Evolutionary conservation across 2,329 filamentous ascomycete genomes (phyloP), one percentile per base, ranked within the genome.

Genomic region (Didymella keratinophila): DNA sequence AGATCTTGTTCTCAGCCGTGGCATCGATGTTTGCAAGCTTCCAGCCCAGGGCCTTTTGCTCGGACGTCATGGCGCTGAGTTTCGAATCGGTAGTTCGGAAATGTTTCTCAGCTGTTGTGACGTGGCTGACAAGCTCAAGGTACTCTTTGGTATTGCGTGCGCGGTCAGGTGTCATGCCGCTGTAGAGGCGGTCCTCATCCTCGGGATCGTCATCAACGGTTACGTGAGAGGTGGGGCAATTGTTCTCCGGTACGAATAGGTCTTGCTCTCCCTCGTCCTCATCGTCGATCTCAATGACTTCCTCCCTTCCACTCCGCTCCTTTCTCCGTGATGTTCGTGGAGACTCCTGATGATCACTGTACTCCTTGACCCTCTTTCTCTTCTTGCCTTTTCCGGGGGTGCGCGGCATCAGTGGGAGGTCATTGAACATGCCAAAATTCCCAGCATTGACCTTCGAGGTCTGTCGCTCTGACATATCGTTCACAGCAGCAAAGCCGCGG

Each of bases 391-490:
- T 42, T 4, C 34, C 37, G n/a, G 37, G 48, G 8, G 27, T 51
- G 36, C 27, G 36, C 36, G 25, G 27, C n/a, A 39, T 43, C 11
- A 42, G 18, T 4, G 27, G 42, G 0, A n/a, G 48, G 27, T 9
- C 2, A 8, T 51, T 51, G 27, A 42, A 51, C 37, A 51, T 51
- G 27, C 48, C 48, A 12, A 42, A 51, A 1, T 9, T 32, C 3
- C 37, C 48, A 25, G 34, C 39, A 4, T 43, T 43, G 25, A 51
- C 8, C 25, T 51, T 42, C 5, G 6, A 7, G 1, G 44, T 46
- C 28, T 46, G 44, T 28, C 48, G 21, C 11, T 41, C 48, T 3
- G 48, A 51, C 25, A 32, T 32, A 11, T 42, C 9, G 20, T 51
- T 32, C 18, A 12, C 37, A 2, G 47, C 25, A 3, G 36, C 47